These are phyloP conservation scores for Ajuga reptans DNA, from an alignment of 305 asterid species.

Conservation along the genomic window DNA sequence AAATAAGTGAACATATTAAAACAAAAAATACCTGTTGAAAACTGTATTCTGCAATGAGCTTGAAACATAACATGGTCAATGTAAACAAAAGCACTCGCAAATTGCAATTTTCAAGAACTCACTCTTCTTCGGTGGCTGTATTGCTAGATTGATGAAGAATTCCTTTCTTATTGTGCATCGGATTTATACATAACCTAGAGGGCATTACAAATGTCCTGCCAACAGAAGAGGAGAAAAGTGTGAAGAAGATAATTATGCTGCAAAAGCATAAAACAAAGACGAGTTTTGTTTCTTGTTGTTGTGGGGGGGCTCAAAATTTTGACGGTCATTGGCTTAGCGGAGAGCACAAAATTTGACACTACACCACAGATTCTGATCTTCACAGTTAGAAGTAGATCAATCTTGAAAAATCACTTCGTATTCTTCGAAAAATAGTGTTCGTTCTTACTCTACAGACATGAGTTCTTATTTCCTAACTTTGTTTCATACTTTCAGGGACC, in stretches of 20 bases:
- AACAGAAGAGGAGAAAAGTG: slow-evolving; percentile 15
- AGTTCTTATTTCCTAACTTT: background rate
- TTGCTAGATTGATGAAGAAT: slow-evolving; percentile 54
- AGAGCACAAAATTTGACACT: background rate
- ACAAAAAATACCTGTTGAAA: background rate
- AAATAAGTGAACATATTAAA: background rate
- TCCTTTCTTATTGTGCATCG: slow-evolving; percentile 81
- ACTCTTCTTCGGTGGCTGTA: slow-evolving; percentile 60
- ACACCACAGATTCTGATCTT: background rate
- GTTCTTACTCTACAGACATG: background rate
- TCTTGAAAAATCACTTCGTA: background rate
- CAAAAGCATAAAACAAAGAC: background rate
- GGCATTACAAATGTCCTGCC: slow-evolving; percentile 96
- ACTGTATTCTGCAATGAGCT: slow-evolving; percentile 3
- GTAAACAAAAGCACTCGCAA: background rate
- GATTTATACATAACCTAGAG: slow-evolving; percentile 89
- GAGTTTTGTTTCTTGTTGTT: no score
- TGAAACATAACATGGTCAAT: background rate
- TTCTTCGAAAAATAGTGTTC: background rate
- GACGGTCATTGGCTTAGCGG: background rate
- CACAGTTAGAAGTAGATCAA: background rate
- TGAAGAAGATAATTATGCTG: background rate
- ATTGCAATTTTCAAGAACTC: slow-evolving; percentile 10
- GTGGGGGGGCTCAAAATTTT: background rate
- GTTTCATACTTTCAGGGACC: background rate